phyloP scores from a whole-genome alignment of 139 green algal species.

The Zygnema circumcarinatum region DNA sequence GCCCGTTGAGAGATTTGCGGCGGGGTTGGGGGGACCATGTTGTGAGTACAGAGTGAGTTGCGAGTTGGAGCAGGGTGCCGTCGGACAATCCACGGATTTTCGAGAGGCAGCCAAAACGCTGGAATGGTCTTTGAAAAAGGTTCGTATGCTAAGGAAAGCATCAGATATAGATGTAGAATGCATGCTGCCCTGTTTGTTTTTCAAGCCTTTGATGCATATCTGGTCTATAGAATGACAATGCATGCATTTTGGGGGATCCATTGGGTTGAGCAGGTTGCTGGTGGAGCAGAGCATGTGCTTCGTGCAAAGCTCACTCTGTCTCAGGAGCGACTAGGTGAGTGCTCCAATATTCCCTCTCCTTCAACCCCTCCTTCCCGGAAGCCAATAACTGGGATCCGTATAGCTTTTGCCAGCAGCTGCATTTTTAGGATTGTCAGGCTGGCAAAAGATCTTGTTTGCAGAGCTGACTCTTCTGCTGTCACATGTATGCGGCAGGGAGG shows the following conservation, averaged over 20 bases:
- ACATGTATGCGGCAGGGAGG: no score
- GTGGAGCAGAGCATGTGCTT: slow-evolving; percentile 44
- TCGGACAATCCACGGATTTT: slow-evolving; percentile 62
- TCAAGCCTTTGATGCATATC: no score
- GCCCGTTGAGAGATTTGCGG: no score
- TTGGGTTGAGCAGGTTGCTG: slow-evolving; percentile 21
- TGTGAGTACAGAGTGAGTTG: slow-evolving; percentile 34
- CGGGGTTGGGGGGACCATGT: no score
- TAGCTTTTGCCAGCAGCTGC: no score
- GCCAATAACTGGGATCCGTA: no score
- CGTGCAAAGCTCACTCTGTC: slow-evolving; percentile 41
- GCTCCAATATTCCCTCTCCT: neutral
- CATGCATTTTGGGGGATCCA: no score
- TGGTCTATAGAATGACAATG: no score
- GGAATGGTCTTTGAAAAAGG: slow-evolving; percentile 65
- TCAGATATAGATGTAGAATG: neutral
- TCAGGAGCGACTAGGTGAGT: slow-evolving; percentile 35
- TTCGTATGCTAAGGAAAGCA: slow-evolving; percentile 3
- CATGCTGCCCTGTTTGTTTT: neutral
- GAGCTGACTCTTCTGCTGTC: no score
- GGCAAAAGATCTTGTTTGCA: no score
- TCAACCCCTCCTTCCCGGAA: no score
- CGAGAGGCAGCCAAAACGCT: slow-evolving; percentile 55
- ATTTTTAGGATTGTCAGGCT: no score
- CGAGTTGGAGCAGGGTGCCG: slow-evolving; percentile 34